Evolutionary conservation across 257 asterid genomes (phyloP), one percentile per base, ranked within the genome.

Genomic region (Nyctanthes arbortristis): DNA sequence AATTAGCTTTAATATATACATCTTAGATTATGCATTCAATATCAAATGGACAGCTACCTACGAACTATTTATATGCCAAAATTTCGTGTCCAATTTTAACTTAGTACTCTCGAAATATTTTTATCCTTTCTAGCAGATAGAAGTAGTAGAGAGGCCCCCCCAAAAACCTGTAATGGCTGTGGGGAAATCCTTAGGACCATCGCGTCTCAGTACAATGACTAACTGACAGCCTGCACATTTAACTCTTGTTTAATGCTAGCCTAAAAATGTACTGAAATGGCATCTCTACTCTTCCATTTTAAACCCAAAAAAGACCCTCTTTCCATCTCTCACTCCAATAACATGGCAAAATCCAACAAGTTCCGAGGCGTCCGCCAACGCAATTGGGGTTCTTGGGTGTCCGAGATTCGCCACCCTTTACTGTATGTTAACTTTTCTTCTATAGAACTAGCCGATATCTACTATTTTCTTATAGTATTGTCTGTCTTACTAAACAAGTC

Each of bases 371-470:
- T 92, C 79, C 80, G 97, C 71, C 97, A 92, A 57, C 96, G 97
- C 65, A 95, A 92, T 62, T 92, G 96, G 97, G 97, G 97, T 45
- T 89, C 97, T 65, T 92, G 97, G 97, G 97, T 92, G 64, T 92
- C 97, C 37, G 97, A 92, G 79, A 92, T 89, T 71, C 96, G 97
- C 55, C 97, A 91, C 28, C 97, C 97, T 5, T 67, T 89, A 39
- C 81, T 91, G 97, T 91, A 91, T 77, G 68, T 24, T 55, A 22
- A 13, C 22, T 47, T 0, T 27, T 29, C 10, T 60, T 5, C 3
- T 14, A 20, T 27, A 10, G 30, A 67, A 39, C 66, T 54, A 49
- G n/a, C n/a, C n/a, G n/a, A n/a, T n/a, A n/a, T n/a, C 13, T 2
- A 12, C 58, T 29, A 7, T 8, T 49, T 35, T 35, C 40, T 1